A percentile compares a stretch with the other conserved stretches of the same genome.
Conservation (phyloP, 1,139 yeast species). For the Zygoascus sp. region DNA sequence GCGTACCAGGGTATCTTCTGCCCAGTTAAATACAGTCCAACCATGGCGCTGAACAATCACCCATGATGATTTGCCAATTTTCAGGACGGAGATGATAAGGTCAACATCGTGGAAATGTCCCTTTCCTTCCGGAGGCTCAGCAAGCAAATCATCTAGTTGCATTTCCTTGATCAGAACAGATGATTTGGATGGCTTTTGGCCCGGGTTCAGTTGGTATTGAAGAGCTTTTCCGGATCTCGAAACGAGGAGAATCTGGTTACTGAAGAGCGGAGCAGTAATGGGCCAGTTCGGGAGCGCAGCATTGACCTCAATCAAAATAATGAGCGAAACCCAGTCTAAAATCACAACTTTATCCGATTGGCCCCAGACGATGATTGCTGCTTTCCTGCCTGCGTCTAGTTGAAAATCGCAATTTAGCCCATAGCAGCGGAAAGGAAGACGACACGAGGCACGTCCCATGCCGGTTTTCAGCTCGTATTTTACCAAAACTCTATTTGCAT, state of each 20-base stretch:
- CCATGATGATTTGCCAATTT: slow-evolving; percentile 23
- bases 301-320: slow-evolving; percentile 17
- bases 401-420: slow-evolving; percentile 19
- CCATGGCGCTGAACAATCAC: slow-evolving; percentile 23
- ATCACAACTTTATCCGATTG: slow-evolving; percentile 22
- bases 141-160: slow-evolving; percentile 7
- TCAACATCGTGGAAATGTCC: slow-evolving; percentile 18
- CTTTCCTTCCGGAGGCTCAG: slow-evolving; percentile 6
- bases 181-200: neutral
- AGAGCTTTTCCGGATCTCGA: slow-evolving; percentile 20
- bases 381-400: slow-evolving; percentile 6
- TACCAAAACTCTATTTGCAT: slow-evolving; percentile 15
- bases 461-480: slow-evolving; percentile 20
- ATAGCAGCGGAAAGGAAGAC: slow-evolving; percentile 19
- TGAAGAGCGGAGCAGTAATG: slow-evolving; percentile 22
- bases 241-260: slow-evolving; percentile 20
- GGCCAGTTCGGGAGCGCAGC: slow-evolving; percentile 24
- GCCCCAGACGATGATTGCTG: slow-evolving; percentile 23
- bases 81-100: slow-evolving; percentile 19
- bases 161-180: neutral
- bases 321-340: slow-evolving; percentile 18
- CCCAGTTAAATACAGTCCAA: slow-evolving; percentile 26
- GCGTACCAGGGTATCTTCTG: slow-evolving; percentile 21
- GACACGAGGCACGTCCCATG: slow-evolving; percentile 13
- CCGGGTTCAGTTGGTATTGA: slow-evolving; percentile 12